phyloP scores from a whole-genome alignment of 2,329 filamentous ascomycete species.

The Neofusicoccum cordaticola region DNA sequence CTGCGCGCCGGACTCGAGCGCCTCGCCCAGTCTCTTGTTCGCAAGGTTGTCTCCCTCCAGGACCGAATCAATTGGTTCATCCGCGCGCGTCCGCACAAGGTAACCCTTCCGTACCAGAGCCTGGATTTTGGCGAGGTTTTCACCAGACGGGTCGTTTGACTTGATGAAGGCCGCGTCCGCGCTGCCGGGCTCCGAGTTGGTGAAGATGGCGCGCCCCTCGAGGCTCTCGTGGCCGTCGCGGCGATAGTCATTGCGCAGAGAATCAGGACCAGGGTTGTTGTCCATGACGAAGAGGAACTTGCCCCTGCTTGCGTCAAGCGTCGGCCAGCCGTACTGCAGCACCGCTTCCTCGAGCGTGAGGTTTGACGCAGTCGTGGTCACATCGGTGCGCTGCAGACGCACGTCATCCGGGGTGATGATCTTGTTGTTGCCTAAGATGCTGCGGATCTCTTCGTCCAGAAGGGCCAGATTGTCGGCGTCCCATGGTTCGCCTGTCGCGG shows the following conservation, averaged over 20 bases:
- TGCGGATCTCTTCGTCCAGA: slow-evolving; percentile 49
- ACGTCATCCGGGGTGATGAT: slow-evolving; percentile 51
- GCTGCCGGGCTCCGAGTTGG: slow-evolving; percentile 46
- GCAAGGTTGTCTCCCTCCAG: slow-evolving; percentile 38
- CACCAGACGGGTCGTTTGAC: slow-evolving; percentile 43
- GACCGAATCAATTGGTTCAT: slow-evolving; percentile 47
- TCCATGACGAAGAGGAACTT: slow-evolving; percentile 53
- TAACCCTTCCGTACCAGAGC: slow-evolving; percentile 47
- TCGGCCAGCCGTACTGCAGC: slow-evolving; percentile 49
- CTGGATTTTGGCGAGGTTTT: slow-evolving; percentile 42
- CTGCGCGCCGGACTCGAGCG: slow-evolving; percentile 49
- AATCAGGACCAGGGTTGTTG: slow-evolving; percentile 33
- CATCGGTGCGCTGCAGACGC: slow-evolving; percentile 23
- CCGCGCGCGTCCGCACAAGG: slow-evolving; percentile 50
- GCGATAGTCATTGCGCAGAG: slow-evolving; percentile 41
- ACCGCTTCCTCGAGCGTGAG: slow-evolving; percentile 48
- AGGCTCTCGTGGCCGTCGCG: slow-evolving; percentile 33
- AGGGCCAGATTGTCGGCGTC: slow-evolving; percentile 42
- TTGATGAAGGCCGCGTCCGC: slow-evolving; percentile 51
- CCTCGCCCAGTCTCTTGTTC: slow-evolving; percentile 37
- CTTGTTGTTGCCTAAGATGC: slow-evolving; percentile 39
- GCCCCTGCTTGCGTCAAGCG: slow-evolving; percentile 44
- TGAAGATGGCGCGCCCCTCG: slow-evolving; percentile 49
- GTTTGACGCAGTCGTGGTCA: slow-evolving; percentile 12
- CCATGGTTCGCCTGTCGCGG: slow-evolving; percentile 44